Percentiles rank a stretch among this genome's conserved stretches.
phyloP scores from a whole-genome alignment of 2,329 filamentous ascomycete species.

The Talaromyces atroroseus region DNA sequence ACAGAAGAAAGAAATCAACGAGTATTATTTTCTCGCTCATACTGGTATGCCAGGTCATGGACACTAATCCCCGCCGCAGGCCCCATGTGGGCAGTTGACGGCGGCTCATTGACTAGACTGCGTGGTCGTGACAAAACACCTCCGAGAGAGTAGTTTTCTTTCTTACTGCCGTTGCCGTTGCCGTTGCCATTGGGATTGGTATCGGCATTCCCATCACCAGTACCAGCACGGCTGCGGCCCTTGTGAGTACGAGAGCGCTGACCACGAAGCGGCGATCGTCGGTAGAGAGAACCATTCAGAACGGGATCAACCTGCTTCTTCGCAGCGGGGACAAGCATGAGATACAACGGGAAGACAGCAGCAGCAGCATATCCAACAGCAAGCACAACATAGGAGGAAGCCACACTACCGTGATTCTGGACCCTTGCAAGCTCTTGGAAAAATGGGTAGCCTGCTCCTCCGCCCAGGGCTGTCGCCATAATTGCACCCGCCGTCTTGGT shows the following conservation, averaged over 20 bases:
- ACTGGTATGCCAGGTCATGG: slow-evolving; percentile 10
- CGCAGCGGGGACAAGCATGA: slow-evolving; percentile 45
- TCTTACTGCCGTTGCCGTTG: not conserved
- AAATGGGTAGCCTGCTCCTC: slow-evolving; percentile 52
- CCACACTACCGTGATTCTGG: slow-evolving; percentile 26
- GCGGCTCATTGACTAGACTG: slow-evolving; percentile 13
- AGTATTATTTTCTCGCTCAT: not conserved
- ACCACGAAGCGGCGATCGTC: not conserved
- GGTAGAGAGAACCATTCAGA: slow-evolving; percentile 16
- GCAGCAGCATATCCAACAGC: slow-evolving; percentile 49
- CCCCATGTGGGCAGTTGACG: not conserved
- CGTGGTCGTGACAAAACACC: slow-evolving; percentile 16
- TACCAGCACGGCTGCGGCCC: not conserved
- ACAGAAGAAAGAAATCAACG: not conserved
- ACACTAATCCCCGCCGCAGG: not conserved
- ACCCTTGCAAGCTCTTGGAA: slow-evolving; percentile 46
- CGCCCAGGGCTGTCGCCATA: slow-evolving; percentile 50
- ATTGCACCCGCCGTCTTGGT: slow-evolving; percentile 53
- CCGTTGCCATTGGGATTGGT: not conserved
- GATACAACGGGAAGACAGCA: slow-evolving; percentile 49
- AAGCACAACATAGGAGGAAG: slow-evolving; percentile 50
- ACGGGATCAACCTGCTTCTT: slow-evolving; percentile 49
- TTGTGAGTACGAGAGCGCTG: slow-evolving; percentile 10
- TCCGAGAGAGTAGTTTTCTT: slow-evolving; percentile 9
- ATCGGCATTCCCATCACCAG: not conserved